Evolutionary conservation across 1,284 basidiomycete genomes (phyloP).

Genomic region (Ustilago xerochloae): DNA sequence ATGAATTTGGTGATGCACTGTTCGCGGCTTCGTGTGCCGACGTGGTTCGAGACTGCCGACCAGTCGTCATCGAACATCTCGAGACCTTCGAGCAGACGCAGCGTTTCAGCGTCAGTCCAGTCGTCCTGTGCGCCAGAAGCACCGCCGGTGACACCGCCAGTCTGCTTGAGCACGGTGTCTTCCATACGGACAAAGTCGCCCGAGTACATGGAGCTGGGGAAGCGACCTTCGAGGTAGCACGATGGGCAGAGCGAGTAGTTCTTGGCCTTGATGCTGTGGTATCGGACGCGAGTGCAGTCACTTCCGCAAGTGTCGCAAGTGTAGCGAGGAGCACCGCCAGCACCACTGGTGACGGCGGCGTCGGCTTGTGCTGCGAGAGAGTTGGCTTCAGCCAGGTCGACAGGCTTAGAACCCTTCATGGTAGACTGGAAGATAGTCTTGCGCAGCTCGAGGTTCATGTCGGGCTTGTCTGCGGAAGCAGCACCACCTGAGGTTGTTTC

Average conservation of each 20-base stretch:
- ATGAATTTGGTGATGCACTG: constrained; percentile 97
- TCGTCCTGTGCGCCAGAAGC: constrained; percentile 74
- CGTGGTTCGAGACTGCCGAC: constrained; percentile 89
- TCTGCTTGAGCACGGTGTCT: constrained; percentile 70
- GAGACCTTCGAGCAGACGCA: constrained; percentile 89
- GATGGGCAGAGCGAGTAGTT: constrained; percentile 76
- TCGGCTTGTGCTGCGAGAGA: constrained; percentile 70
- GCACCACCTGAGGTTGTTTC: constrained; percentile 66
- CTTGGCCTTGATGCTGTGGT: constrained; percentile 88
- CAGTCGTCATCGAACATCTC: constrained; percentile 99
- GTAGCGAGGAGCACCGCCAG: constrained; percentile 72
- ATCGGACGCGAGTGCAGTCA: constrained; percentile 87
- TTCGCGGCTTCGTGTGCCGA: constrained; percentile 88
- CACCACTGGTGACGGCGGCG: constrained; percentile 72
- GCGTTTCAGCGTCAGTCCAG: constrained; percentile 91
- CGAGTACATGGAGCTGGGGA: constrained; percentile 94
- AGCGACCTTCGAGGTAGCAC: constrained; percentile 95
- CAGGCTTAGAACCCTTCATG: constrained; percentile 59
- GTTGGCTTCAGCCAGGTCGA: constrained; percentile 61
- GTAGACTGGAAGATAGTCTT: constrained; percentile 65
- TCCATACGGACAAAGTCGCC: constrained; percentile 95
- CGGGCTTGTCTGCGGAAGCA: constrained; percentile 73
- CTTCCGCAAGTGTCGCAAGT: constrained; percentile 93
- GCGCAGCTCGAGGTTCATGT: constrained; percentile 70
- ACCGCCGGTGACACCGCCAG: constrained; percentile 70